phyloP scores from a whole-genome alignment of 495 filamentous ascomycete genomes.

The Gamarada debralockiae region DNA sequence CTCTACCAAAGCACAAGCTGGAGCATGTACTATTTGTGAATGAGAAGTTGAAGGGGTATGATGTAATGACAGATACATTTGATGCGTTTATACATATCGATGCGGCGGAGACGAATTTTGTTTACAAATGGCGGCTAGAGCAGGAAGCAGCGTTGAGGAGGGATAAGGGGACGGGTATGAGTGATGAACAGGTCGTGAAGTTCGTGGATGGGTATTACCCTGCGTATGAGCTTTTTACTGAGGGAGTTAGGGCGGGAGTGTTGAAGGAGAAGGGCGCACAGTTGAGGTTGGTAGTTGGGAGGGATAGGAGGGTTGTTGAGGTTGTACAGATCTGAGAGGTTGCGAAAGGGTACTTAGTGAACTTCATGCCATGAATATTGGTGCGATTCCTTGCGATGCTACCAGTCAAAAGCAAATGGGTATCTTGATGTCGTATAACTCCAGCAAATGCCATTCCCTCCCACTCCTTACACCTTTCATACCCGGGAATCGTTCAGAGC shows the following conservation, averaged over 20 bases:
- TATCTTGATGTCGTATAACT: constrained; percentile 10
- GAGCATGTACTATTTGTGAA: constrained; percentile 74
- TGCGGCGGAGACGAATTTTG: constrained; percentile 67
- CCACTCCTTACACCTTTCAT: neutral
- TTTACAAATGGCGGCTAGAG: constrained; percentile 85
- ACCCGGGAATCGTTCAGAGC: neutral
- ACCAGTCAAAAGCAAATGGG: constrained; percentile 15
- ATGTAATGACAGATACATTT: constrained; percentile 66
- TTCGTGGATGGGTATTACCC: constrained; percentile 58
- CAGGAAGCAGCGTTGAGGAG: constrained; percentile 70
- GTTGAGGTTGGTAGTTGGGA: constrained; percentile 67
- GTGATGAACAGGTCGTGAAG: constrained; percentile 43
- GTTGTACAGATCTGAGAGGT: constrained; percentile 26
- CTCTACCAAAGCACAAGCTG: constrained; percentile 41
- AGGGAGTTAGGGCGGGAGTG: constrained; percentile 58
- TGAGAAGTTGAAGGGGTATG: constrained; percentile 62
- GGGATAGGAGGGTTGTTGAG: constrained; percentile 58
- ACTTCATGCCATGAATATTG: too few species aligned
- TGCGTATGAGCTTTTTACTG: constrained; percentile 70
- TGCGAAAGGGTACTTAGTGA: neutral
- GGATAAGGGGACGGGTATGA: constrained; percentile 73
- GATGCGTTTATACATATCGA: constrained; percentile 89
- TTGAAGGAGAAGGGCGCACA: constrained; percentile 57
- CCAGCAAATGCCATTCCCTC: constrained; percentile 10
- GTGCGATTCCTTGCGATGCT: too few species aligned